These are phyloP conservation scores for Lomentospora prolificans DNA, from an alignment of 2,329 filamentous ascomycete genomes.

Conservation along the genomic window DNA sequence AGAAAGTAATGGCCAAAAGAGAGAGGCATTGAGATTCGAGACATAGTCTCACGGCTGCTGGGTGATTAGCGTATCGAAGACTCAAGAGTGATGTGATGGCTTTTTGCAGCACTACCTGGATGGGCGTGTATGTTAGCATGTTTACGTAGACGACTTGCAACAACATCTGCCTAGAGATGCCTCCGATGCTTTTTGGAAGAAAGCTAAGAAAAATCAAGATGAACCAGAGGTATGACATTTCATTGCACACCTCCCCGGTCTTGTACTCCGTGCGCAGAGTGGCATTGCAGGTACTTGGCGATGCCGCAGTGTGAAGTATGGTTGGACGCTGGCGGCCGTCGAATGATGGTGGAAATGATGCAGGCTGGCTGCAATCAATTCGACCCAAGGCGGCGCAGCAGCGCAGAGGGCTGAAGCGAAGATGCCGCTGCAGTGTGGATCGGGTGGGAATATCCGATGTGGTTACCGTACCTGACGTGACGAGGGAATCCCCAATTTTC, in stretches of 20 bases:
- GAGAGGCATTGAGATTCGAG: background rate
- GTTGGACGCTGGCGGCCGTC: background rate
- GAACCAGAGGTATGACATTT: no score
- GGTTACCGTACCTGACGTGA: background rate
- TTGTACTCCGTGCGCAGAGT: constrained; percentile 5
- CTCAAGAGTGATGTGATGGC: background rate
- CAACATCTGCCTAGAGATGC: no score
- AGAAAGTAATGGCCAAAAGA: no score
- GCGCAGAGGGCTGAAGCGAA: background rate
- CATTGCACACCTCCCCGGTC: background rate
- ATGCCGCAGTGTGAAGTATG: background rate
- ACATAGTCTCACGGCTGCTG: background rate
- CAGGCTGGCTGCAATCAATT: no score
- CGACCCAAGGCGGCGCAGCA: no score
- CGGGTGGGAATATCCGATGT: background rate
- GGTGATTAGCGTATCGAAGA: background rate
- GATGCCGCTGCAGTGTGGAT: background rate
- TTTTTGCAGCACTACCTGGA: background rate
- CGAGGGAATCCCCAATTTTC: no score
- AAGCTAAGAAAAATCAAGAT: background rate
- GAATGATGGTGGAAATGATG: background rate
- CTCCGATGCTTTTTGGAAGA: no score
- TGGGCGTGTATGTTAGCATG: background rate
- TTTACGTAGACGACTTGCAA: no score
- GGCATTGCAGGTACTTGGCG: background rate